Percentiles rank a stretch among this genome's conserved stretches.
Conservation (phyloP, 805 yeast species). For the Myxozyma monticola region DNA sequence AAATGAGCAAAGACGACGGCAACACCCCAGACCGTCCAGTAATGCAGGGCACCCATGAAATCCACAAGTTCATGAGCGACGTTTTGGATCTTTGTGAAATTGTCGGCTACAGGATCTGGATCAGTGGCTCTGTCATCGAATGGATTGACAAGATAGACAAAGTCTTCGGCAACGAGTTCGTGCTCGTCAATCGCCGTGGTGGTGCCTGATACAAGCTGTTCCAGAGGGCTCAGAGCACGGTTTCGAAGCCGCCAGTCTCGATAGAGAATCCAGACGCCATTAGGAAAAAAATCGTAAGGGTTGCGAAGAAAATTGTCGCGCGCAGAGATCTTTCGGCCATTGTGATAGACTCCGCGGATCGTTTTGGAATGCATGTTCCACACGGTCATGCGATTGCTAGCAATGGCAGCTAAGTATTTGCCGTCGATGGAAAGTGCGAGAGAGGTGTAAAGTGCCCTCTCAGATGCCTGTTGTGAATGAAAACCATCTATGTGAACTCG, state of each 20-base stretch:
- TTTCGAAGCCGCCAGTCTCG: slow-evolving; percentile 11
- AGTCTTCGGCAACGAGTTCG: slow-evolving; percentile 13
- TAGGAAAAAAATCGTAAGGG: slow-evolving; percentile 10
- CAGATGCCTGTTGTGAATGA: neutral
- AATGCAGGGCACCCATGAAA: too few species aligned
- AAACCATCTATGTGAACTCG: too few species aligned
- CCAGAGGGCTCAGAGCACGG: neutral
- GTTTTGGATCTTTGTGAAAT: too few species aligned
- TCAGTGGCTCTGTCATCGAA: neutral
- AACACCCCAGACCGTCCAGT: too few species aligned
- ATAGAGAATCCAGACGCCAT: slow-evolving; percentile 17
- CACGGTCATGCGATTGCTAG: slow-evolving; percentile 11
- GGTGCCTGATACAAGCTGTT: neutral
- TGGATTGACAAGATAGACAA: slow-evolving; percentile 9
- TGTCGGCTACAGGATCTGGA: too few species aligned
- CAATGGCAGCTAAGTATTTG: slow-evolving; percentile 11
- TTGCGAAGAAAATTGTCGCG: slow-evolving; percentile 3
- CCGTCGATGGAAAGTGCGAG: slow-evolving; percentile 16
- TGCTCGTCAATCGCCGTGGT: slow-evolving; percentile 7
- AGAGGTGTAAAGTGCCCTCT: slow-evolving; percentile 4
- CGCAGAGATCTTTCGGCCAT: slow-evolving; percentile 15
- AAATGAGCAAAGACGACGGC: too few species aligned
- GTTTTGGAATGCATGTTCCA: slow-evolving; percentile 19
- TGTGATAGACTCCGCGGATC: slow-evolving; percentile 13
- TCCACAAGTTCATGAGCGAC: too few species aligned